These are phyloP conservation scores for Bothriochloa decipiens DNA, from an alignment of 176 grass and related monocot genomes.

Conservation along the genomic window DNA sequence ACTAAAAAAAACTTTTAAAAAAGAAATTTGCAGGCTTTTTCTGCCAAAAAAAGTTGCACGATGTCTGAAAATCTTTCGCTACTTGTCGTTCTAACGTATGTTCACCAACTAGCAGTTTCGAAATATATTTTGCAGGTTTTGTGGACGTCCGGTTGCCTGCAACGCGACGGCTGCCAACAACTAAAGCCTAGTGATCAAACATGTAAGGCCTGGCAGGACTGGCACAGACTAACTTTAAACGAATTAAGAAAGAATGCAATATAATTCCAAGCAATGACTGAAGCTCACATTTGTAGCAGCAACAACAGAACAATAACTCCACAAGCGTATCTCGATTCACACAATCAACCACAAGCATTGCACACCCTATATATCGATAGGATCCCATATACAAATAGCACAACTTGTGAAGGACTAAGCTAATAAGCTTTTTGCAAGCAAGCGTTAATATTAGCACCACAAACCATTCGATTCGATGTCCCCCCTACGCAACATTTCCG, in stretches of 20 bases:
- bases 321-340: not conserved
- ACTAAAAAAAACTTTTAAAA: too few relatives aligned
- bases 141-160: too few relatives aligned
- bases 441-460: conserved; percentile 4
- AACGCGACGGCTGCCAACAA: too few relatives aligned
- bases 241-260: not conserved
- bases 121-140: too few relatives aligned
- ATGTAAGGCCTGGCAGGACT: too few relatives aligned
- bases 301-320: too few relatives aligned
- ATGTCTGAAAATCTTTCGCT: too few relatives aligned
- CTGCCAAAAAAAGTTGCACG: too few relatives aligned
- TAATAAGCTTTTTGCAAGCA: not conserved
- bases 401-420: not conserved
- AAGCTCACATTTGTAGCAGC: not conserved
- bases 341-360: not conserved
- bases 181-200: too few relatives aligned
- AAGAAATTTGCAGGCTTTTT: too few relatives aligned
- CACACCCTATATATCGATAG: not conserved
- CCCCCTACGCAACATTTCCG: not conserved
- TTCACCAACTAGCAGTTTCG: too few relatives aligned
- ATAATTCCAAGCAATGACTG: not conserved
- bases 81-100: too few relatives aligned
- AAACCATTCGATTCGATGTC: not conserved
- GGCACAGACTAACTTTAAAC: not conserved
- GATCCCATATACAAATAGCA: not conserved